A percentile compares a stretch with the other conserved stretches of the same genome.
phyloP scores from a whole-genome alignment of 176 grass and related monocot genomes.

The Hyparrhenia diplandra region DNA sequence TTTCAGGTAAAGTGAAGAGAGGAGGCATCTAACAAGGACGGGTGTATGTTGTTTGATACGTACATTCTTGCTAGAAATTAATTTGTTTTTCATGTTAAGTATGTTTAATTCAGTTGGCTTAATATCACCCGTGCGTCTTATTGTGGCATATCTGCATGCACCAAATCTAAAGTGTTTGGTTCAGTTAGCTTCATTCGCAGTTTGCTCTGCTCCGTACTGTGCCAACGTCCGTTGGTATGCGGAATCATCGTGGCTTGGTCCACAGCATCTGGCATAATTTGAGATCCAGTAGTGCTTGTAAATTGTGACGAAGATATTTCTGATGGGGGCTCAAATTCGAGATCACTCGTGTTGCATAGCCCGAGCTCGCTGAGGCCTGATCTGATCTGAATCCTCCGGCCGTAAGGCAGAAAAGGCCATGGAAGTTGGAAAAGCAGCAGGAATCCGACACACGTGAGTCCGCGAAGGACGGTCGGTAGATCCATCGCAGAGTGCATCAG shows the following conservation, averaged over 20 bases:
- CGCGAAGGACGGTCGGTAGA: not conserved
- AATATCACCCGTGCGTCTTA: not conserved
- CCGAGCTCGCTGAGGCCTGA: not conserved
- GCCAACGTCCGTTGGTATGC: no score
- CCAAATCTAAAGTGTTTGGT: not conserved
- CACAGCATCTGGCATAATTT: not conserved
- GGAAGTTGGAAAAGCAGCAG: not conserved
- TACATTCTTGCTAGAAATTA: conserved; percentile 11
- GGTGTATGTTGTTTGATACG: conserved; percentile 29
- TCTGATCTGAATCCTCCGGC: not conserved
- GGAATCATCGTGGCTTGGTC: no score
- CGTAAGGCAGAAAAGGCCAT: no score
- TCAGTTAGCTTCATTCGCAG: not conserved
- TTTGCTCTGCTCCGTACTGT: not conserved
- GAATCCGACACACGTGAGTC: not conserved
- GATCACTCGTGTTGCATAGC: not conserved
- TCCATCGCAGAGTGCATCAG: not conserved
- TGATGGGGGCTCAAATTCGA: not conserved
- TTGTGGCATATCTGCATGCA: not conserved
- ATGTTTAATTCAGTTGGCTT: not conserved
- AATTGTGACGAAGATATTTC: not conserved
- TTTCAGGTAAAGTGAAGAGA: not conserved
- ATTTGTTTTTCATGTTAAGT: not conserved
- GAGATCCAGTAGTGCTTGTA: not conserved
- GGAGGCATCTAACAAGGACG: conserved; percentile 23